Evolutionary conservation across 208 protist genomes (phyloP), one percentile per base, ranked within the genome.

Genomic region (Naegleria gruberi): DNA sequence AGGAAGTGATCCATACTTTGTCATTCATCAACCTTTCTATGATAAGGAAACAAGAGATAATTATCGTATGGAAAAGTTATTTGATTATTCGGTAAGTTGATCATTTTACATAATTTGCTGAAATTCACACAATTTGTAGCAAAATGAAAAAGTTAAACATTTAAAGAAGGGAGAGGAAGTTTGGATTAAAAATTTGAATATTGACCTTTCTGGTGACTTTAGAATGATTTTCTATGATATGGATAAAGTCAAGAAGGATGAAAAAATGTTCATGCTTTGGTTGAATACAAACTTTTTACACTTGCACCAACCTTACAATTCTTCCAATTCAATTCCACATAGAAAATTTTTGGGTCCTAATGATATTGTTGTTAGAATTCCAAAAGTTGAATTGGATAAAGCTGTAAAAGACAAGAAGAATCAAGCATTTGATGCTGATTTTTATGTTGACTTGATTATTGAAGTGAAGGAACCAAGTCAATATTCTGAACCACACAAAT

Each of bases 1-100:
- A 37, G 65, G 65, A 77, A 77, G 65, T 77, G 65, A 77, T 77
- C 65, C 65, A 15, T 77, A 77, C 34, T 77, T 77, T 77, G n/a
- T 77, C 12, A 77, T 77, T 37, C 65, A 77, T 37, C 17, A 37
- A 77, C 65, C 65, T 6, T 37, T 37, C 0, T 77, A 77, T 37
- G n/a, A 77, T 37, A 2, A 8, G 34, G 30, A 77, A 37, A 6
- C 26, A 5, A 37, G 26, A n/a, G 65, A 77, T 37, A 77, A 77
- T 77, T 77, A 77, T 77, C 17, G n/a, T 7, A 37, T 77, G 30
- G 65, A 77, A 37, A 77, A 77, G 34, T 77, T 77, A n/a, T 77
- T 37, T 77, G 65, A 77, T 37, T 77, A 77, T 77, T 77, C 65
- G 17, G 65, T 77, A 77, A 5, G 65, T 77, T 37, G 8, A 55